Conservation (phyloP, 2,329 filamentous ascomycete species). For the Epichloe elymi region DNA sequence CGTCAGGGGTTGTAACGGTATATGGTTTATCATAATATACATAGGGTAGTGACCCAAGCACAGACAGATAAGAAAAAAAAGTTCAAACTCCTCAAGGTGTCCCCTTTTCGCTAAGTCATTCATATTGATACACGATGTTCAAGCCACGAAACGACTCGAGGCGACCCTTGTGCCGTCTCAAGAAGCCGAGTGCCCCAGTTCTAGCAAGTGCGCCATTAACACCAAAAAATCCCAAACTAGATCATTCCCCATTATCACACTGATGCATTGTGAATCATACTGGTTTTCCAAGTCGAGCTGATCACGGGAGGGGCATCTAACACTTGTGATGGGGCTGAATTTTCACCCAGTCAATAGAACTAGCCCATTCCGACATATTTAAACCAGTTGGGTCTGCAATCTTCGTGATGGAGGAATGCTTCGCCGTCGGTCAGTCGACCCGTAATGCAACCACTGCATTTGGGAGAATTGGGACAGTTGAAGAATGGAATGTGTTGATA, state of each 20-base stretch:
- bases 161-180: neutral
- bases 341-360: constrained; percentile 7
- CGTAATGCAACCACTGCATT: constrained; percentile 77
- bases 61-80: no score
- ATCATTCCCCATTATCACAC: neutral
- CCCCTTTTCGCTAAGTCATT: constrained; percentile 3
- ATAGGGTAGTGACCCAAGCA: neutral
- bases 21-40: constrained; percentile 31
- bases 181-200: neutral
- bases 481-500: constrained; percentile 98
- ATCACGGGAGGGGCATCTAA: neutral
- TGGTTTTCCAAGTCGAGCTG: neutral
- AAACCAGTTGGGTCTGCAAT: constrained; percentile 95
- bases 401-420: constrained; percentile 72
- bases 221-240: constrained; percentile 1
- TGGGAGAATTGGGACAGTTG: constrained; percentile 94
- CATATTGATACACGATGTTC: constrained; percentile 1
- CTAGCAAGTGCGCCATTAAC: constrained; percentile 5
- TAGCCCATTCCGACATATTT: constrained; percentile 78
- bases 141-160: neutral
- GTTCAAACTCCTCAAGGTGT: neutral
- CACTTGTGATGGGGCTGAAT: neutral
- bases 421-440: constrained; percentile 85
- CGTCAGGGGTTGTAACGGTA: constrained; percentile 51
- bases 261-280: neutral